phyloP scores from a whole-genome alignment of 2,329 filamentous ascomycete genomes.

The Colletotrichum godetiae region DNA sequence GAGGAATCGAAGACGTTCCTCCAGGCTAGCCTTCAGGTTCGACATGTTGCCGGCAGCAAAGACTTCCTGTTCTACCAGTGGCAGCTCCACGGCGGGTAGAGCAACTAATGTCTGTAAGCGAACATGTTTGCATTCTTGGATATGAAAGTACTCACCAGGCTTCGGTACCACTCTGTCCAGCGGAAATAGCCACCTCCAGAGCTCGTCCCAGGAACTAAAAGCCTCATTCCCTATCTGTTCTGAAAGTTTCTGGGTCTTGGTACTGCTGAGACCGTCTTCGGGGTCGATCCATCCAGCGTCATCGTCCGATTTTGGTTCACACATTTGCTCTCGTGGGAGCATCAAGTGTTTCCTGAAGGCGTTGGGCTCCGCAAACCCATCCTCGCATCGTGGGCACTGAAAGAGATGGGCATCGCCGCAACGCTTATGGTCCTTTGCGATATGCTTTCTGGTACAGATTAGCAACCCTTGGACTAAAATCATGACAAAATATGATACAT shows the following conservation, averaged over 20 bases:
- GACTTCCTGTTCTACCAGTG: conserved; percentile 30
- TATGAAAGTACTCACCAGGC: conserved; percentile 9
- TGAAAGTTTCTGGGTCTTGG: background rate
- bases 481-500: background rate
- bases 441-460: conserved; percentile 47
- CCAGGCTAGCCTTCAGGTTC: conserved; percentile 22
- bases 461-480: background rate
- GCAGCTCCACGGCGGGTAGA: conserved; percentile 24
- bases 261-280: conserved; percentile 17
- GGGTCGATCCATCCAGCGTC: background rate
- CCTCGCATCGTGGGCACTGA: conserved; percentile 52
- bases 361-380: conserved; percentile 49
- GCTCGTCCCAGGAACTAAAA: conserved; percentile 22
- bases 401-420: conserved; percentile 49
- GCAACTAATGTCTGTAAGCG: background rate
- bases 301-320: conserved; percentile 39
- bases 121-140: accelerated
- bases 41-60: conserved; percentile 30
- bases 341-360: conserved; percentile 52
- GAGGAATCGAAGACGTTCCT: conserved; percentile 27
- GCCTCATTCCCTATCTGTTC: background rate
- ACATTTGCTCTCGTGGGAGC: conserved; percentile 54
- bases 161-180: conserved; percentile 8
- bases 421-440: conserved; percentile 55
- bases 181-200: conserved; percentile 26